Evolutionary conservation across 345 rosid genomes (phyloP).

Genomic region (Psidium guajava): DNA sequence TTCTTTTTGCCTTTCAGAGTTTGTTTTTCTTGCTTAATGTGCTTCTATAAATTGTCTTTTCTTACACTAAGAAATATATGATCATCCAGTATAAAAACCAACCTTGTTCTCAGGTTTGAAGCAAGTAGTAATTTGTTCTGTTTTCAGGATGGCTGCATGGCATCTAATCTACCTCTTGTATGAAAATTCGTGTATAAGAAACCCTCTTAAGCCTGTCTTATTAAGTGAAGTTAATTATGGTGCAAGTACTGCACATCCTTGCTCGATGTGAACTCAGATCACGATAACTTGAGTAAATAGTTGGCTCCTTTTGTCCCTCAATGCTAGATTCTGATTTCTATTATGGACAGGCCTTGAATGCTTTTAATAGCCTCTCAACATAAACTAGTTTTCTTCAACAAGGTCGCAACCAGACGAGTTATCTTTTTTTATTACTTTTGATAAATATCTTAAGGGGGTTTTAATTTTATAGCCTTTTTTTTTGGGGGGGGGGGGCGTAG

Average conservation of each 20-base stretch:
- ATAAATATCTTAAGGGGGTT: neutral
- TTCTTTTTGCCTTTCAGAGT: neutral
- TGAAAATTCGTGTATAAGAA: neutral
- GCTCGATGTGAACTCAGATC: neutral
- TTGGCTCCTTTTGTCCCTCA: neutral
- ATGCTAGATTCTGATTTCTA: neutral
- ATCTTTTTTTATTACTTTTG: neutral
- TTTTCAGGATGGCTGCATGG: neutral
- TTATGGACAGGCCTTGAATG: neutral
- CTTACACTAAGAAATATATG: neutral
- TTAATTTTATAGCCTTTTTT: neutral
- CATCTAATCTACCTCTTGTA: neutral
- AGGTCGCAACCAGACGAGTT: neutral
- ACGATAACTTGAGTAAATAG: neutral
- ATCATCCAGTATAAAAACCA: neutral
- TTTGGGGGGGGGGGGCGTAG: neutral
- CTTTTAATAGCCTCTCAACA: neutral
- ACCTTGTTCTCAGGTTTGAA: neutral
- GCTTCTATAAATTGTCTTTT: neutral
- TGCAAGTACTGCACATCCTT: neutral
- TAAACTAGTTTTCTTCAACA: neutral
- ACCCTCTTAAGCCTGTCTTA: neutral
- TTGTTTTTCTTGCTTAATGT: neutral
- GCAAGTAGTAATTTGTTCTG: neutral
- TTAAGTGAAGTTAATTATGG: neutral